Base-by-base conservation (phyloP, 1,284 basidiomycete genomes). In the Cryptococcus neoformans region DNA sequence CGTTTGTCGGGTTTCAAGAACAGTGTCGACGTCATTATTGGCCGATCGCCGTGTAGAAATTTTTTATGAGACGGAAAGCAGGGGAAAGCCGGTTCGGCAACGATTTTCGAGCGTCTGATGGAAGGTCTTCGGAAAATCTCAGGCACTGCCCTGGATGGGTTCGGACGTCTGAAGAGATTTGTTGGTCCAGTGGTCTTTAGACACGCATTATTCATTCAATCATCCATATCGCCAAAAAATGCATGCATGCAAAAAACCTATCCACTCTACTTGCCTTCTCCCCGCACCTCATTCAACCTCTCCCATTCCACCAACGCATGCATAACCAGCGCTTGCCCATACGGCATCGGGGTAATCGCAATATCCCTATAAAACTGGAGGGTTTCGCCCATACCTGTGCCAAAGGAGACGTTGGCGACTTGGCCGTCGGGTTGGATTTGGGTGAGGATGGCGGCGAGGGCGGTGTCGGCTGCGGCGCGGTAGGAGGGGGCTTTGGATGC, bases 281-380 rank as follows among this genome's bases (percentile, higher is more conserved):
- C n/a, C 12, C 8, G 1, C 39, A 11, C 39, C 37, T 16, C 49
- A 12, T 51, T 7, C 52, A 69, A 54, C 42, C 73, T 62, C 65
- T 74, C 68, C 69, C 71, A 75, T 58, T 78, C 74, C 10, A 76
- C 76, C 39, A 78, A 61, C 1, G 76, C 76, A 7, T 75, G 59
- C 60, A 77, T 72, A 3, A 83, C 84, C 62, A 86, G 69, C 54
- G 83, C 83, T 66, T 85, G 84, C 6, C 85, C 84, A 60, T 85
- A 86, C 3, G 84, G 84, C 84, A 85, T 86, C 51, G 82, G 81
- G 8, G 84, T 87, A 65, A 85, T 74, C 16, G 80, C 78, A 50
- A 85, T 81, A 50, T 81, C 76, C 67, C 81, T 83, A 71, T 85
- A 85, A 53, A 80, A 82, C 56, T 85, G 81, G 39, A 82, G 67